phyloP scores from a whole-genome alignment of 164 flowering plant genomes.

The Liquidambar formosana region DNA sequence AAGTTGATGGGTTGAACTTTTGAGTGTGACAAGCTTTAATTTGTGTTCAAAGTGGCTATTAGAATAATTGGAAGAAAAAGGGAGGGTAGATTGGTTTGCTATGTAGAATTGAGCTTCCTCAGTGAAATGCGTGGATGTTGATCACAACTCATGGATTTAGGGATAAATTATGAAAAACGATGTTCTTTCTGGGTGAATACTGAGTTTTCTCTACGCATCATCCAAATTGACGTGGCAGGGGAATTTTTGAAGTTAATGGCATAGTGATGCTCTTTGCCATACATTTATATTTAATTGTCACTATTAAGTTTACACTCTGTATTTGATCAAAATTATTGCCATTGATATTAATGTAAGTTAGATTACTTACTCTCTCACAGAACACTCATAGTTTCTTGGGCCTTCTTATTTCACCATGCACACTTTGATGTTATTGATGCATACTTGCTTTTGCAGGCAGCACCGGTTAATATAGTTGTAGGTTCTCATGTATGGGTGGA shows the following conservation, averaged over 20 bases:
- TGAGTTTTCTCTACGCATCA: background rate
- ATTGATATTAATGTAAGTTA: background rate
- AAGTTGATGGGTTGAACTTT: background rate
- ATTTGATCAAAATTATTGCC: background rate
- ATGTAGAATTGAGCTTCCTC: background rate
- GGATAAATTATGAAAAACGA: background rate
- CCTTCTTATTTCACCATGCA: background rate
- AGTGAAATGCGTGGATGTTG: background rate
- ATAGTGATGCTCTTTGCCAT: background rate
- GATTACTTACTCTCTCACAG: background rate
- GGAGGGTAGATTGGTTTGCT: background rate
- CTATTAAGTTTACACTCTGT: background rate
- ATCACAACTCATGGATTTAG: background rate
- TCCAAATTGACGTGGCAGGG: background rate
- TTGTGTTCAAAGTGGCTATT: background rate
- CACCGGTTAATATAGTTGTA: conserved; percentile 45
- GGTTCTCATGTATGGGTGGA: conserved; percentile 73
- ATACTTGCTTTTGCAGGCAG: conserved; percentile 34
- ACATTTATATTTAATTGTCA: background rate
- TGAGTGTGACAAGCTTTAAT: background rate
- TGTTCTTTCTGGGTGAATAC: background rate
- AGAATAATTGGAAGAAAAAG: background rate
- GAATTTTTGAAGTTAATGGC: too few relatives aligned
- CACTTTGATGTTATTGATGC: background rate
- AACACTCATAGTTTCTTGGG: background rate